These are phyloP conservation scores for Fusarium acutatum DNA, from an alignment of 2,329 filamentous ascomycete species.

Conservation along the genomic window DNA sequence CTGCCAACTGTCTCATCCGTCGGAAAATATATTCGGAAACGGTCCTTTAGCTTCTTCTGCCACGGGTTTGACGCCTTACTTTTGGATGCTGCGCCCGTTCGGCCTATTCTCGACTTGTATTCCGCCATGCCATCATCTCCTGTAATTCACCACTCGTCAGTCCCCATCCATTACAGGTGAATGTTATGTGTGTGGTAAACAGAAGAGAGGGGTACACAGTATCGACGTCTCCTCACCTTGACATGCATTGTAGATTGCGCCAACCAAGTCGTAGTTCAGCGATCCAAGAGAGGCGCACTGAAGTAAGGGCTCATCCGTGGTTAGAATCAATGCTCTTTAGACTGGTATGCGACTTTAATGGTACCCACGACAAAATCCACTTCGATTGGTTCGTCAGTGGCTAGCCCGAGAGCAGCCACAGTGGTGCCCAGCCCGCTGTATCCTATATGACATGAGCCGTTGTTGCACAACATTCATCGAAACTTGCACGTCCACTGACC, in stretches of 20 bases:
- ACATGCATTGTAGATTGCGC: slow-evolving; percentile 62
- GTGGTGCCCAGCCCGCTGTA: slow-evolving; percentile 77
- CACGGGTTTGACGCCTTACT: slow-evolving; percentile 30
- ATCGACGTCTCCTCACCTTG: slow-evolving; percentile 53
- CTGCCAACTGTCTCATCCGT: slow-evolving; percentile 72
- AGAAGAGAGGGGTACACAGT: slow-evolving; percentile 17
- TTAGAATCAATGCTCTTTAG: slow-evolving; percentile 27
- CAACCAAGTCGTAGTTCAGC: slow-evolving; percentile 73
- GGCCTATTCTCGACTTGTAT: slow-evolving; percentile 51
- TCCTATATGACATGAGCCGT: slow-evolving; percentile 57
- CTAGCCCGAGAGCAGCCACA: slow-evolving; percentile 70
- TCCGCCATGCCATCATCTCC: slow-evolving; percentile 55
- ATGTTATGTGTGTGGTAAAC: slow-evolving; percentile 22
- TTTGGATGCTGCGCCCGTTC: slow-evolving; percentile 38
- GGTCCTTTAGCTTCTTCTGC: slow-evolving; percentile 50
- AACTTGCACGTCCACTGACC: slow-evolving; percentile 41
- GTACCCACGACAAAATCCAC: slow-evolving; percentile 76
- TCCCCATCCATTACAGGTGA: slow-evolving; percentile 19
- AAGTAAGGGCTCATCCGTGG: slow-evolving; percentile 9
- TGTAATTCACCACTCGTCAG: slow-evolving; percentile 25
- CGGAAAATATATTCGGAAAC: slow-evolving; percentile 83
- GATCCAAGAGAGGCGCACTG: slow-evolving; percentile 84
- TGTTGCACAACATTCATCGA: slow-evolving; percentile 16
- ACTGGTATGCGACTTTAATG: slow-evolving; percentile 22
- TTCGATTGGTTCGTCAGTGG: slow-evolving; percentile 63